These are phyloP conservation scores for Curvularia verruculosa DNA, from an alignment of 2,329 filamentous ascomycete genomes.

Conservation along the genomic window DNA sequence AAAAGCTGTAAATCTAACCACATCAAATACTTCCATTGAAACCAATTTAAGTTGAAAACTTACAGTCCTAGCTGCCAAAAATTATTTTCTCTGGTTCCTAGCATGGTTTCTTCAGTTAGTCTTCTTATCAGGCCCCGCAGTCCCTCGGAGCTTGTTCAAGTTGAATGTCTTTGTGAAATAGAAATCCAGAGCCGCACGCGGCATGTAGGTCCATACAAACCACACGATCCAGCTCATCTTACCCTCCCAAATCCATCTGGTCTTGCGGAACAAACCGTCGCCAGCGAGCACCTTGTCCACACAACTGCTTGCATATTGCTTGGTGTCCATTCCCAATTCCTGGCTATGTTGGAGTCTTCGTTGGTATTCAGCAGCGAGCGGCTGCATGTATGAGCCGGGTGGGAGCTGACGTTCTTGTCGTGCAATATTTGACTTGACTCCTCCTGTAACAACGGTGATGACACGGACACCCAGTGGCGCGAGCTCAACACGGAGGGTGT, in stretches of 20 bases:
- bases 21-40: too few species aligned
- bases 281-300: conserved; percentile 58
- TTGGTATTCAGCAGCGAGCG: conserved; percentile 59
- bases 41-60: too few species aligned
- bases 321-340: conserved; percentile 58
- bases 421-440: conserved; percentile 65
- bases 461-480: conserved; percentile 58
- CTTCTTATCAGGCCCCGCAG: conserved; percentile 42
- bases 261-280: conserved; percentile 45
- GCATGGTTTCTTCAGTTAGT: neutral
- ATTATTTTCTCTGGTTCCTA: neutral
- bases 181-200: conserved; percentile 50
- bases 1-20: too few species aligned
- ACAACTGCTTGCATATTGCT: conserved; percentile 61
- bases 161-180: conserved; percentile 60
- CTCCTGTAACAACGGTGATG: conserved; percentile 62
- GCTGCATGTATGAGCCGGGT: conserved; percentile 58
- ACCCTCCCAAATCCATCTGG: conserved; percentile 62
- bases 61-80: too few species aligned
- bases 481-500: conserved; percentile 64
- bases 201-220: conserved; percentile 57
- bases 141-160: conserved; percentile 54
- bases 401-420: conserved; percentile 57
- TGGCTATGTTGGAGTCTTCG: conserved; percentile 61
- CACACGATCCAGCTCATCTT: conserved; percentile 57